Evolutionary conservation across 257 asterid species (phyloP).

Genomic region (Solanum pinnatisectum): DNA sequence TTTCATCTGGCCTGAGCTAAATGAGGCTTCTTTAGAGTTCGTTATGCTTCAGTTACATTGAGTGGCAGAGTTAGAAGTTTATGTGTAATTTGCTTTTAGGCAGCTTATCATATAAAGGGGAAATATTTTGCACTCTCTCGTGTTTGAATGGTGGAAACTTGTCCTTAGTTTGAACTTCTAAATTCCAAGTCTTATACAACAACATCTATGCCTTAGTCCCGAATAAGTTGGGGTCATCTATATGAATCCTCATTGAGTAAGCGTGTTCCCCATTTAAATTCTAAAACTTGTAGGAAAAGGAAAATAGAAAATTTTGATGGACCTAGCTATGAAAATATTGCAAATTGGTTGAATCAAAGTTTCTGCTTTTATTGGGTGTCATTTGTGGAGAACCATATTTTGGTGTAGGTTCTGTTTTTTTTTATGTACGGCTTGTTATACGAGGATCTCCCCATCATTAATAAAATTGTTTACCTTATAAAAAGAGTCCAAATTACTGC

Average conservation of each 20-base stretch:
- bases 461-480: background rate
- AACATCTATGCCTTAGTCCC: background rate
- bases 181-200: background rate
- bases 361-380: background rate
- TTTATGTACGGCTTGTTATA: background rate
- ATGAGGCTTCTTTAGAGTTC: background rate
- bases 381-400: background rate
- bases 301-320: background rate
- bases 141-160: background rate
- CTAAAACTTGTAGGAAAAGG: background rate
- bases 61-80: background rate
- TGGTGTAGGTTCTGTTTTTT: background rate
- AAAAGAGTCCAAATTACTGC: background rate
- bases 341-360: background rate
- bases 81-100: background rate
- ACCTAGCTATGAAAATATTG: background rate
- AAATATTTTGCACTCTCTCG: background rate
- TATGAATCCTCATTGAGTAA: background rate
- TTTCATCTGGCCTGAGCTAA: background rate
- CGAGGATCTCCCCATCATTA: background rate
- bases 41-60: background rate
- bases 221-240: background rate
- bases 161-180: background rate
- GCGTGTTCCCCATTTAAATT: background rate
- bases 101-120: background rate